phyloP scores from a whole-genome alignment of 2,329 filamentous ascomycete species.

The Pseudocercospora fijiensis region DNA sequence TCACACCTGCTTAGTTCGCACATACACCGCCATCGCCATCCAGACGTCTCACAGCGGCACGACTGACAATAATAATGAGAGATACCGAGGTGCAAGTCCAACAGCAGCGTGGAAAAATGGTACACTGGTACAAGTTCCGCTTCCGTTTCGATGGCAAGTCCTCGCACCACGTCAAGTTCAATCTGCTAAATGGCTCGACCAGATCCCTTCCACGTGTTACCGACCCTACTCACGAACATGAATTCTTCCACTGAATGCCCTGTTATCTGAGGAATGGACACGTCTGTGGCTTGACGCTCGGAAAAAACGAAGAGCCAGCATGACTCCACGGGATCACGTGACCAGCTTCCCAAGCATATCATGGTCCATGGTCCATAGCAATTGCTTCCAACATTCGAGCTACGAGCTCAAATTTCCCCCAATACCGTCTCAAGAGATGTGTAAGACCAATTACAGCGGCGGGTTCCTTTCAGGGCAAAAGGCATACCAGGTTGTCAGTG shows the following conservation, averaged over 20 bases:
- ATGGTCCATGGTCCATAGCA: neutral
- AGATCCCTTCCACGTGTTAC: neutral
- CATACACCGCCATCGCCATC: neutral
- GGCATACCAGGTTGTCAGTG: neutral
- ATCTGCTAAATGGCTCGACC: neutral
- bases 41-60: neutral
- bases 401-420: neutral
- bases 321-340: neutral
- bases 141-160: too few relatives aligned
- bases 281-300: neutral
- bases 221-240: neutral
- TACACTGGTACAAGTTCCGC: too few relatives aligned
- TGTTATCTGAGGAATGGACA: neutral
- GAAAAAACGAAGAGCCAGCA: neutral
- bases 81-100: too few relatives aligned
- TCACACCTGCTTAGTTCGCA: neutral
- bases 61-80: too few relatives aligned
- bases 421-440: neutral
- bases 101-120: too few relatives aligned
- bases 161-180: neutral
- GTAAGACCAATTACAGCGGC: neutral
- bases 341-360: neutral
- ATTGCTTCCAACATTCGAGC: neutral
- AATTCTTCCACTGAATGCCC: neutral
- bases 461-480: neutral